Percentiles rank a stretch among this genome's conserved stretches.
phyloP scores from a whole-genome alignment of 2,329 filamentous ascomycete species.

The Curvularia hawaiiensis region DNA sequence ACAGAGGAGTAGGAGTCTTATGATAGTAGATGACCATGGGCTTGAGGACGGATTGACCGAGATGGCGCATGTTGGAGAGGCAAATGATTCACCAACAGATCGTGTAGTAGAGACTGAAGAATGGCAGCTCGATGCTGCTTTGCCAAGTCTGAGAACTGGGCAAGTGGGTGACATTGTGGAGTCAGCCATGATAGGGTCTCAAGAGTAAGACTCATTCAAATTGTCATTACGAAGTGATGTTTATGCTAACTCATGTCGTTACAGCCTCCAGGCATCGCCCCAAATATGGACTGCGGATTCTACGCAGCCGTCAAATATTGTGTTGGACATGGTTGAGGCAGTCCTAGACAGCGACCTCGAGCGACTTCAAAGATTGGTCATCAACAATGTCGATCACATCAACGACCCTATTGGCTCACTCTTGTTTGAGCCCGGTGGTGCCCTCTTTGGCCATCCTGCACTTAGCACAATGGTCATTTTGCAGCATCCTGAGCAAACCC shows the following conservation, averaged over 20 bases:
- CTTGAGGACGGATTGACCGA: constrained; percentile 13
- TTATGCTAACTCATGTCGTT: constrained; percentile 1
- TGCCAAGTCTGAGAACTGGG: constrained; percentile 1
- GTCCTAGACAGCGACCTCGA: constrained; percentile 31
- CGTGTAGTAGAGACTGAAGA: constrained; percentile 8
- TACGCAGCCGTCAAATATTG: constrained; percentile 14
- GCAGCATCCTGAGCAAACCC: constrained; percentile 38
- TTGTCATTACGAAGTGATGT: background rate
- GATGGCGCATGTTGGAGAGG: constrained; percentile 8
- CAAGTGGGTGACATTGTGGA: constrained; percentile 10
- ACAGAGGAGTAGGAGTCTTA: background rate
- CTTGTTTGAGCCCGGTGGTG: constrained; percentile 29
- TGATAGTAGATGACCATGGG: constrained; percentile 8
- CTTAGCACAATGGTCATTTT: constrained; percentile 34
- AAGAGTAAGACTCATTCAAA: constrained; percentile 12
- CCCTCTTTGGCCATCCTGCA: constrained; percentile 35
- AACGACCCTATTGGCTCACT: constrained; percentile 40
- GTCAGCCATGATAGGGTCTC: constrained; percentile 14
- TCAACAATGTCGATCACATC: constrained; percentile 30
- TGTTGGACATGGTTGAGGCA: constrained; percentile 39
- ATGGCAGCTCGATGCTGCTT: constrained; percentile 16
- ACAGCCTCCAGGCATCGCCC: constrained; percentile 17
- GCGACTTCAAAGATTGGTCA: constrained; percentile 34
- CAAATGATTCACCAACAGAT: background rate
- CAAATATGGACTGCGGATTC: constrained; percentile 25